Percentiles rank a stretch among this genome's conserved stretches.
Evolutionary conservation across 2,329 filamentous ascomycete species (phyloP).

Genomic region (Ascochyta fabae): DNA sequence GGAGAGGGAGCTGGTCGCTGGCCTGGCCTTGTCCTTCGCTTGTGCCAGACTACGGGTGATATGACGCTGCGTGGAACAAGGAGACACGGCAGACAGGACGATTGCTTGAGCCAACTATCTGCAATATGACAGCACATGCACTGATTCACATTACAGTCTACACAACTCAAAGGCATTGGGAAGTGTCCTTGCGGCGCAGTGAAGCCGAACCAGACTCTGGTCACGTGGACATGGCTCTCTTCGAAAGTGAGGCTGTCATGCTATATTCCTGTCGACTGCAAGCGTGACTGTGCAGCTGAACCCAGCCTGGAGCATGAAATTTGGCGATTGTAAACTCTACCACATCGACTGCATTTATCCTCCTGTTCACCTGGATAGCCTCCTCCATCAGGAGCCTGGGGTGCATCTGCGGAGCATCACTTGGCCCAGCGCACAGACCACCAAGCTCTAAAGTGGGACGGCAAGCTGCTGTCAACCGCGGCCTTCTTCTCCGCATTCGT

Average conservation of each 20-base stretch:
- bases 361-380: neutral
- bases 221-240: constrained; percentile 4
- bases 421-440: constrained; percentile 19
- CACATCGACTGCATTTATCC: neutral
- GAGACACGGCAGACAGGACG: neutral
- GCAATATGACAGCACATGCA: neutral
- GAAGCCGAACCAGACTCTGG: neutral
- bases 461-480: constrained; percentile 17
- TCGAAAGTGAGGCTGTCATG: neutral
- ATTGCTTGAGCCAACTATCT: too few relatives aligned
- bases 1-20: constrained; percentile 29
- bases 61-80: constrained; percentile 13
- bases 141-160: neutral
- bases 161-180: neutral
- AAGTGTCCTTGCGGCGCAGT: constrained; percentile 1
- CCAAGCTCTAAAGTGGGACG: constrained; percentile 11
- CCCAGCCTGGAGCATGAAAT: neutral
- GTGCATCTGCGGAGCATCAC: constrained; percentile 10
- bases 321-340: neutral
- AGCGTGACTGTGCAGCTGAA: neutral
- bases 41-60: constrained; percentile 7
- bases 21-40: constrained; percentile 26
- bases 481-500: constrained; percentile 24
- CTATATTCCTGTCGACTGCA: too few relatives aligned
- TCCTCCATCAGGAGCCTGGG: neutral